These are phyloP conservation scores for Pythium periplocum DNA, from an alignment of 352 stramenopile genomes.

Conservation along the genomic window DNA sequence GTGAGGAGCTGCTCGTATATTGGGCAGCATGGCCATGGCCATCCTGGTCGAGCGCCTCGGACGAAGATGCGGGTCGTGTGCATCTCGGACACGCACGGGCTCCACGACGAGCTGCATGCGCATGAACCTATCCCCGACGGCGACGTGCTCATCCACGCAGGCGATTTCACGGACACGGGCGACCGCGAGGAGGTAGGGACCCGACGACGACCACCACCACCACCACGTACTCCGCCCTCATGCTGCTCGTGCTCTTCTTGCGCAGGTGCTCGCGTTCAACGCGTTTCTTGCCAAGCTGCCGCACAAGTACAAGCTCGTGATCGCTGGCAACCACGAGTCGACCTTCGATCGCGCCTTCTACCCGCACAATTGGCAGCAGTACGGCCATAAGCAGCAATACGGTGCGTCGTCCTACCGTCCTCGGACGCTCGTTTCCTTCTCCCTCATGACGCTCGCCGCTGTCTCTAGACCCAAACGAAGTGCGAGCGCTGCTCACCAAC, in stretches of 20 bases:
- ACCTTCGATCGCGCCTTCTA: slow-evolving; percentile 73
- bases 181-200: slow-evolving; percentile 21
- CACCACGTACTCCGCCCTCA: no score
- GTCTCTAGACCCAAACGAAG: slow-evolving; percentile 38
- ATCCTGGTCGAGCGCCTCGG: no score
- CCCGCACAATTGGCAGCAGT: slow-evolving; percentile 60
- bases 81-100: slow-evolving; percentile 72
- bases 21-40: no score
- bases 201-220: no score
- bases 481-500: slow-evolving; percentile 69
- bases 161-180: slow-evolving; percentile 85
- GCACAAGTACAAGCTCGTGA: slow-evolving; percentile 74
- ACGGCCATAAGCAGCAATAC: slow-evolving; percentile 61
- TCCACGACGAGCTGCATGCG: slow-evolving; percentile 55
- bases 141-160: slow-evolving; percentile 85
- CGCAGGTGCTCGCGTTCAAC: slow-evolving; percentile 64
- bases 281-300: slow-evolving; percentile 57
- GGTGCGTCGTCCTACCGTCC: no score
- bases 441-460: no score
- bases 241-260: no score
- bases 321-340: slow-evolving; percentile 82
- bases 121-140: slow-evolving; percentile 42
- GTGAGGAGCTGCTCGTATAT: no score
- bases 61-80: slow-evolving; percentile 53
- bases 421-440: no score